Conservation (phyloP, 768 basidiomycete species). For the Mycena belliarum region DNA sequence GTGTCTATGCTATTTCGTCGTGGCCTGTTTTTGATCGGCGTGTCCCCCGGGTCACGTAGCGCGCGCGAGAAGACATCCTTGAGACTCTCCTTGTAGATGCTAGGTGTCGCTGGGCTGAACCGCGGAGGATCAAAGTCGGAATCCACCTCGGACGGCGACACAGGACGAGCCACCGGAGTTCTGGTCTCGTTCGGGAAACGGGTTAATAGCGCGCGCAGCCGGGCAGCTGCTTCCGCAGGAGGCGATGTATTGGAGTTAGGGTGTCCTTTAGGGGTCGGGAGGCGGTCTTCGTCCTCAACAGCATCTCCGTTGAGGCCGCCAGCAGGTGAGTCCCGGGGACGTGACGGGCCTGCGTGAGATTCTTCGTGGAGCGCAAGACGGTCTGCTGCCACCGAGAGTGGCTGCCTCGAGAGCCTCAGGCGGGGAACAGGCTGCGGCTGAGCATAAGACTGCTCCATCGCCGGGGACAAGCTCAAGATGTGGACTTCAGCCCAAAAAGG, state of each 20-base stretch:
- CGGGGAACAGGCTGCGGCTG: constrained; percentile 31
- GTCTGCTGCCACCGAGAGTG: constrained; percentile 28
- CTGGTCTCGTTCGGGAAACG: constrained; percentile 46
- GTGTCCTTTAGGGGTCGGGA: constrained; percentile 38
- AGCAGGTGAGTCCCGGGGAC: constrained; percentile 34
- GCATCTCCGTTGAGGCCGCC: constrained; percentile 28
- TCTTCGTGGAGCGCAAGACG: constrained; percentile 20
- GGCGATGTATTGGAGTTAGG: constrained; percentile 23
- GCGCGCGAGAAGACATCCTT: constrained; percentile 69
- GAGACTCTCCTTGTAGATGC: constrained; percentile 56
- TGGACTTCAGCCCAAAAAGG: constrained; percentile 9
- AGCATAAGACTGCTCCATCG: constrained; percentile 31
- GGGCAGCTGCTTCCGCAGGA: constrained; percentile 43
- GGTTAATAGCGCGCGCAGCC: constrained; percentile 62
- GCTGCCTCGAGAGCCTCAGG: constrained; percentile 36
- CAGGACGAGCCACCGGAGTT: constrained; percentile 30
- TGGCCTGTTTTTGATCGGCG: constrained; percentile 53
- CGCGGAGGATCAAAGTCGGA: constrained; percentile 60
- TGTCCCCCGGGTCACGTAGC: constrained; percentile 62
- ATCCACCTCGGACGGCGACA: constrained; percentile 49
- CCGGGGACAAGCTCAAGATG: constrained; percentile 16
- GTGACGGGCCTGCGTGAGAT: constrained; percentile 38
- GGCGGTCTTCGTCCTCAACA: constrained; percentile 34
- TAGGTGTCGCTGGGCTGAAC: constrained; percentile 39
- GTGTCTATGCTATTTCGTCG: constrained; percentile 60